Evolutionary conservation across 2,329 filamentous ascomycete genomes (phyloP), one percentile per base, ranked within the genome.

Genomic region (Nemania serpens): DNA sequence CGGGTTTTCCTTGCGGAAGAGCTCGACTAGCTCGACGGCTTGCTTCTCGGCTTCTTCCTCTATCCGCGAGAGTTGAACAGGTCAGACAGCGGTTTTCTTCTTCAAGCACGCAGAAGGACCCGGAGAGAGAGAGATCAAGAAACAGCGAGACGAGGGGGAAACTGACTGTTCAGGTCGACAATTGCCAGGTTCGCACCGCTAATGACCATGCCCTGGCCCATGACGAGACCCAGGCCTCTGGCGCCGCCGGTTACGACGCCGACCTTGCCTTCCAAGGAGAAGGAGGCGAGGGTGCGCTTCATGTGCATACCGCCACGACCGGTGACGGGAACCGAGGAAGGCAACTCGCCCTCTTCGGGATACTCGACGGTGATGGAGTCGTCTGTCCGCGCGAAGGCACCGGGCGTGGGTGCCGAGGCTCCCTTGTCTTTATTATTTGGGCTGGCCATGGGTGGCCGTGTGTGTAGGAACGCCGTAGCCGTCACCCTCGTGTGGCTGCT

Each of bases 181-280:
- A 98, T 91, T 43, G 94, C 94, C 64, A 97, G 83, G 75, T 96
- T 89, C 10, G 91, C 91, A 54, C 94, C 94, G 55, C 91, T 95
- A 55, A 91, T 88, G 55, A 97, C 90, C 76, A 97, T 86, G 48
- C 91, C 93, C 79, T 97, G 93, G 53, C 90, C 91, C 90, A 98
- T 97, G 69, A 96, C 93, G 63, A 97, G 81, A 41, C 94, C 94
- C 59, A 98, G 78, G 7, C 94, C 94, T 73, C 93, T 84, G 25
- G 94, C 94, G 73, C 93, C 94, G 54, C 94, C 94, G 1, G 94
- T 98, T 41, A 98, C 90, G 42, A 97, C 82, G 48, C 87, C 92
- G 9, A 93, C 90, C 72, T 88, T 89, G 63, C 88, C 90, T 74
- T 96, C 90, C 36, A 98, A 84, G 9, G 92, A 94, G 79, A 97